Evolutionary conservation across 257 asterid genomes (phyloP), one percentile per base, ranked within the genome.

Genomic region (Striga asiatica): DNA sequence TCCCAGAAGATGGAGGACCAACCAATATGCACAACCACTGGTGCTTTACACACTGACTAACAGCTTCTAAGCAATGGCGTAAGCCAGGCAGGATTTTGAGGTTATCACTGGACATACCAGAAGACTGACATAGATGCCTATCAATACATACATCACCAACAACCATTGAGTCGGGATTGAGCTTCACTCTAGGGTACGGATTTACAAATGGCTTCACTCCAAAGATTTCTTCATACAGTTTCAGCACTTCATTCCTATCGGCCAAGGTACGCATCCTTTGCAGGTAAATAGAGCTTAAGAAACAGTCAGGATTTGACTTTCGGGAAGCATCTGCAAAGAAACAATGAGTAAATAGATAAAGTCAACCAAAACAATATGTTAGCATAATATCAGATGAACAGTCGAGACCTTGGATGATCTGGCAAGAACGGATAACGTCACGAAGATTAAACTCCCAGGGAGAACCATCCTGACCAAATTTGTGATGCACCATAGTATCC

Each of bases 361-460:
- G 14, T 48, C 52, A 2, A 47, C 71, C 28, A 50, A 27, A n/a
- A 46, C n/a, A 37, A 66, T 60, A 63, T 10, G 54, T 47, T 24
- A 50, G 50, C 27, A 59, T 55, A 24, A 57, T 52, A 28, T 23
- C 53, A 5, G 45, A 34, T 46, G 27, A 38, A 74, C 18, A 52
- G 45, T 8, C 57, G 24, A 19, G 20, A 89, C 96, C 95, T 71
- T 76, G 69, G 42, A 91, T 91, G 68, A 91, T 78, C 73, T 91
- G 81, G 54, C 98, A 91, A 29, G 98, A 91, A 42, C 98, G 98
- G 27, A 75, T 71, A 69, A 91, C 94, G 64, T 91, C 98, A 6
- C 98, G 93, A 53, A 91, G 83, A 71, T 91, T 91, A 74, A 91
- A 91, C 79, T 91, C 98, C 98, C 98, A 91, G 18, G 98, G 98